phyloP scores from a whole-genome alignment of 176 grass and related monocot genomes.

The Metroxylon sagu region DNA sequence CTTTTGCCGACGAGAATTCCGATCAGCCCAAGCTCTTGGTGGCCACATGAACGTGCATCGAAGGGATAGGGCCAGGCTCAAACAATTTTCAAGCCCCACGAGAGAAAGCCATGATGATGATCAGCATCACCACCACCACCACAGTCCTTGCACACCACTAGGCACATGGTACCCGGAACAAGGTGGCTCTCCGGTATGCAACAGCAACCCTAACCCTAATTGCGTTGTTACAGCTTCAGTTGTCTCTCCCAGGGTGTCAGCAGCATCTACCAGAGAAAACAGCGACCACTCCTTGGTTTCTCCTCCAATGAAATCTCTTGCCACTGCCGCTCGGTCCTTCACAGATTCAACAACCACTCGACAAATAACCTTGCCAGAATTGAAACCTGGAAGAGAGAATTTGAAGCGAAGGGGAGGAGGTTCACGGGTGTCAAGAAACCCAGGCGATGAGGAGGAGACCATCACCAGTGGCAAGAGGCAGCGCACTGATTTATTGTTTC shows the following conservation, averaged over 20 bases:
- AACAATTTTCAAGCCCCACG: not conserved
- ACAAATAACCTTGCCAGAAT: slow-evolving; percentile 11
- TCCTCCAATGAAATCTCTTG: slow-evolving; percentile 19
- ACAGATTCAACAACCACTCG: slow-evolving; percentile 9
- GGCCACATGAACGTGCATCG: slow-evolving; percentile 99
- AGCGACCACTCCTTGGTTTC: slow-evolving; percentile 20
- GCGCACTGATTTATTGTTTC: slow-evolving; percentile 24
- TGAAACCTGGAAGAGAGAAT: slow-evolving; percentile 22
- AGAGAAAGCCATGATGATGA: not conserved
- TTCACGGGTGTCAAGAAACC: not conserved
- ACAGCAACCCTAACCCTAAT: slow-evolving; percentile 36
- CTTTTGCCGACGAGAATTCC: slow-evolving; percentile 83
- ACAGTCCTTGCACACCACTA: slow-evolving; percentile 4
- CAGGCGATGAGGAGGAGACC: slow-evolving; percentile 10
- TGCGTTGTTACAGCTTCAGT: slow-evolving; percentile 23
- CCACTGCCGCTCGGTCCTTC: slow-evolving; percentile 8
- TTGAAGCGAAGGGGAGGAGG: slow-evolving; percentile 13
- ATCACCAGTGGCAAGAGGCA: slow-evolving; percentile 29
- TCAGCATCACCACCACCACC: not conserved
- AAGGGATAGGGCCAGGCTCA: slow-evolving; percentile 66
- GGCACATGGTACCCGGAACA: slow-evolving; percentile 9
- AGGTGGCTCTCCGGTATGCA: slow-evolving; percentile 25
- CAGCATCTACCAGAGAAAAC: slow-evolving; percentile 18
- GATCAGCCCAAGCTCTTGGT: slow-evolving; percentile 87
- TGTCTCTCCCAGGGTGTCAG: slow-evolving; percentile 15